Base-by-base conservation (phyloP, 108 stramenopile species). In the Conticribra weissflogii region DNA sequence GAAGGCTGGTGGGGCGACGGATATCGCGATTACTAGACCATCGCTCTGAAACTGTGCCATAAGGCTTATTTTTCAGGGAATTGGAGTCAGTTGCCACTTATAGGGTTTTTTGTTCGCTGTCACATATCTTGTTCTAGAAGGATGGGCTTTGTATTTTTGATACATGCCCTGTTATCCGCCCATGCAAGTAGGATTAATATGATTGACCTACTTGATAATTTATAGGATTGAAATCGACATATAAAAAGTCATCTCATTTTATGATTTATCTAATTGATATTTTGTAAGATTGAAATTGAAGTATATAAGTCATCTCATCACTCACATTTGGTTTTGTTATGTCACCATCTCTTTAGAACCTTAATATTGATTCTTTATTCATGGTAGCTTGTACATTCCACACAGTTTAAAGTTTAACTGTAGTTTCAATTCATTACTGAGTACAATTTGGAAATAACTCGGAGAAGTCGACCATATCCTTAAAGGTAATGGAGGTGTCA, bases 371-470 rank as follows among this genome's bases (percentile, higher is more conserved):
- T n/a, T n/a, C n/a, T n/a, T n/a, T n/a, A n/a, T n/a, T n/a, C n/a
- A n/a, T n/a, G n/a, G n/a, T n/a, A n/a, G n/a, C n/a, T n/a, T n/a
- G n/a, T n/a, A n/a, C n/a, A n/a, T n/a, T n/a, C n/a, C n/a, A n/a
- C n/a, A n/a, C n/a, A n/a, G n/a, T 33, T 9, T 60, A 63, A 33
- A 63, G 31, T n/a, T 47, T 63, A 33, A 63, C 23, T 48, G 46
- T 25, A 1, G n/a, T n/a, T n/a, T n/a, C n/a, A n/a, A n/a, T n/a
- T n/a, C n/a, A n/a, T n/a, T n/a, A n/a, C n/a, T n/a, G n/a, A n/a
- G n/a, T n/a, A n/a, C n/a, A n/a, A n/a, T n/a, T n/a, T n/a, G n/a
- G n/a, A n/a, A n/a, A n/a, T n/a, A n/a, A n/a, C n/a, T n/a, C n/a
- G n/a, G n/a, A n/a, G n/a, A n/a, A n/a, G n/a, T n/a, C n/a, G n/a